Evolutionary conservation across 257 asterid species (phyloP).

Genomic region (Solanum ossicruentum): DNA sequence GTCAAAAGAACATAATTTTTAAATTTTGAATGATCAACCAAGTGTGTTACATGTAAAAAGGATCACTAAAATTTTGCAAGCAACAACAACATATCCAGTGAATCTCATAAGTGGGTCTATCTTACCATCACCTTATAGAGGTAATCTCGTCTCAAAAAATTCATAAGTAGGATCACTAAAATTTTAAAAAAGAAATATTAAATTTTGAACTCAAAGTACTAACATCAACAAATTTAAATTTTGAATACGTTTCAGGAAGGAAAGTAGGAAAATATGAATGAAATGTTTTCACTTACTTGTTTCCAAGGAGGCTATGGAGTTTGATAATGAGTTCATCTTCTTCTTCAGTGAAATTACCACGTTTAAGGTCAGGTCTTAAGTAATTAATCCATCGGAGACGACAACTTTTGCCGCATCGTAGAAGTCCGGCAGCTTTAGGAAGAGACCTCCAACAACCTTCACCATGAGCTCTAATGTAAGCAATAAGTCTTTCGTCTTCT

Average conservation of each 20-base stretch:
- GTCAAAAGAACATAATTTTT: too few species aligned
- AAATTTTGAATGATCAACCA: not conserved
- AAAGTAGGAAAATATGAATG: not conserved
- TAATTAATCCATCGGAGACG: conserved; percentile 94
- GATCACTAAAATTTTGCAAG: not conserved
- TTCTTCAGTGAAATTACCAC: conserved; percentile 76
- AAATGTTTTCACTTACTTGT: conserved; percentile 32
- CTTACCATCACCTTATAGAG: too few species aligned
- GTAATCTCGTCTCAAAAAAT: too few species aligned
- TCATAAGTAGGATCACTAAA: too few species aligned
- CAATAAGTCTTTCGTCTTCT: conserved; percentile 76
- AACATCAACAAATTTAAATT: not conserved
- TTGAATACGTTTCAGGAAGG: not conserved
- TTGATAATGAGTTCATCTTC: conserved; percentile 89
- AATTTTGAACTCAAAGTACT: too few species aligned
- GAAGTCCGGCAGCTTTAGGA: conserved; percentile 94
- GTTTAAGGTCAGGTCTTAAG: conserved; percentile 80
- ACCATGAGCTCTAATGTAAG: conserved; percentile 70
- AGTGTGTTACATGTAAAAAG: too few species aligned
- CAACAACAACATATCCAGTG: too few species aligned
- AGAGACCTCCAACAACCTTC: conserved; percentile 99
- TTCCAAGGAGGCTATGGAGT: conserved; percentile 84
- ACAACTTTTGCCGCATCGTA: conserved; percentile 92
- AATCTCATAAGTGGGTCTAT: too few species aligned
- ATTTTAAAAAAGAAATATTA: too few species aligned